phyloP scores from a whole-genome alignment of 768 basidiomycete genomes.

The Cubamyces lactineus region DNA sequence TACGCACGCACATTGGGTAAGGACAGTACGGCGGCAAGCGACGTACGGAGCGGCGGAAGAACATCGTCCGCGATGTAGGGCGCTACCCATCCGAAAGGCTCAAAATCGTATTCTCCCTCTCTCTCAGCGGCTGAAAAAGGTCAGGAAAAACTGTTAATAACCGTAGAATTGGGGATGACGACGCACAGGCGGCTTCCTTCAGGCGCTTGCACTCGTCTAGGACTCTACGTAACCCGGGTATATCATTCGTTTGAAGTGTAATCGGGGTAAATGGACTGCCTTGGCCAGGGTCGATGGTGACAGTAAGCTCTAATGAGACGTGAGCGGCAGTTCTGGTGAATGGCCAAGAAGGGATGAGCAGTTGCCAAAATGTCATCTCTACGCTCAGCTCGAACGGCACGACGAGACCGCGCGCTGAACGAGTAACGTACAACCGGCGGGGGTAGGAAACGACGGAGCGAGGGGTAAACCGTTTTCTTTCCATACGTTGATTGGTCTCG shows the following conservation, averaged over 20 bases:
- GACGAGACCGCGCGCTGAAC: too few species aligned
- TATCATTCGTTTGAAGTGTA: constrained; percentile 51
- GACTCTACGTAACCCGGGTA: constrained; percentile 49
- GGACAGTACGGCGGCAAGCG: not conserved
- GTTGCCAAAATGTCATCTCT: too few species aligned
- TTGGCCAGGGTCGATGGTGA: constrained; percentile 56
- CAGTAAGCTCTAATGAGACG: constrained; percentile 47
- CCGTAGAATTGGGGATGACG: not conserved
- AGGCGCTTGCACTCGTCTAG: constrained; percentile 61
- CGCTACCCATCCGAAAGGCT: constrained; percentile 49
- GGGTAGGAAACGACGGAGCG: too few species aligned
- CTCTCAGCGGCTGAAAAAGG: constrained; percentile 8
- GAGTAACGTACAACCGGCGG: too few species aligned
- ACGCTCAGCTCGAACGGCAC: too few species aligned
- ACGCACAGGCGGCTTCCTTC: constrained; percentile 51
- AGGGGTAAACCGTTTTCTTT: too few species aligned
- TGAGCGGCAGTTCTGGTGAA: not conserved
- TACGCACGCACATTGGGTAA: not conserved
- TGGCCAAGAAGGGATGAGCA: not conserved
- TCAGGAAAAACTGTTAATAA: not conserved
- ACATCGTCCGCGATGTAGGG: constrained; percentile 38
- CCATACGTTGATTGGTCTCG: too few species aligned
- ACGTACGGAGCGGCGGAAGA: constrained; percentile 14
- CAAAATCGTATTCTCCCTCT: constrained; percentile 27
- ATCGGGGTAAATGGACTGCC: constrained; percentile 39